Conservation (phyloP, 345 rosid genomes). For the Euphorbia lathyris region DNA sequence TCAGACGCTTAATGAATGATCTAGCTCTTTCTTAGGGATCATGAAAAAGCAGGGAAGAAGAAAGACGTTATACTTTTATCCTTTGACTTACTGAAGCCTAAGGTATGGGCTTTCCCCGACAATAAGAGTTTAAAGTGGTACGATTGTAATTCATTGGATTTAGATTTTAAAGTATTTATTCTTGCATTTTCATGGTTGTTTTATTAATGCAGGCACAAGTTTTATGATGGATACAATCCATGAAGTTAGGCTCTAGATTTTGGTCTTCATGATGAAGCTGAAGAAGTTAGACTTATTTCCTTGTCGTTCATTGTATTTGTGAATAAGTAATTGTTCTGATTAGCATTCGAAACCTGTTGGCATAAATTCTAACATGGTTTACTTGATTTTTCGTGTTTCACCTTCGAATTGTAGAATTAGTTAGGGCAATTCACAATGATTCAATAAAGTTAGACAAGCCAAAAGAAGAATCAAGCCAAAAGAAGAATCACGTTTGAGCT, state of each 20-base stretch:
- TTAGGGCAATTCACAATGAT: conserved; percentile 80
- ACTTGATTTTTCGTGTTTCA: background rate
- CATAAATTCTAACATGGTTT: background rate
- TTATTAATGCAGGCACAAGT: conserved; percentile 59
- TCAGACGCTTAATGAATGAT: too few relatives aligned
- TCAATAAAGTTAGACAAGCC: conserved; percentile 69
- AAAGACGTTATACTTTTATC: too few relatives aligned
- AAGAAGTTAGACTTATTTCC: too few relatives aligned
- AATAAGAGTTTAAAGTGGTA: too few relatives aligned
- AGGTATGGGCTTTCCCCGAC: too few relatives aligned
- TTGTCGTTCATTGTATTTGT: conserved; percentile 26
- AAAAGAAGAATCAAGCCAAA: too few relatives aligned
- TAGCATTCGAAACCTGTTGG: background rate
- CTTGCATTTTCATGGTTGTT: background rate
- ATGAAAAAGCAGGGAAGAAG: too few relatives aligned
- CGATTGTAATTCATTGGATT: background rate
- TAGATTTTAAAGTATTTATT: background rate
- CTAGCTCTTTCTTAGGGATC: too few relatives aligned
- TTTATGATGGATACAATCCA: conserved; percentile 77
- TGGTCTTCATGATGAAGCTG: too few relatives aligned
- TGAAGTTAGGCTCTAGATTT: too few relatives aligned
- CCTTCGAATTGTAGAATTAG: conserved; percentile 42
- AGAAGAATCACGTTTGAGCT: conserved; percentile 65
- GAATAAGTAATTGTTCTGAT: background rate
- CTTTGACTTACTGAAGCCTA: too few relatives aligned